Percentiles rank a stretch among this genome's conserved stretches.
These are phyloP conservation scores for Pseudozyma sp. DNA, from an alignment of 1,284 basidiomycete genomes.

Conservation along the genomic window DNA sequence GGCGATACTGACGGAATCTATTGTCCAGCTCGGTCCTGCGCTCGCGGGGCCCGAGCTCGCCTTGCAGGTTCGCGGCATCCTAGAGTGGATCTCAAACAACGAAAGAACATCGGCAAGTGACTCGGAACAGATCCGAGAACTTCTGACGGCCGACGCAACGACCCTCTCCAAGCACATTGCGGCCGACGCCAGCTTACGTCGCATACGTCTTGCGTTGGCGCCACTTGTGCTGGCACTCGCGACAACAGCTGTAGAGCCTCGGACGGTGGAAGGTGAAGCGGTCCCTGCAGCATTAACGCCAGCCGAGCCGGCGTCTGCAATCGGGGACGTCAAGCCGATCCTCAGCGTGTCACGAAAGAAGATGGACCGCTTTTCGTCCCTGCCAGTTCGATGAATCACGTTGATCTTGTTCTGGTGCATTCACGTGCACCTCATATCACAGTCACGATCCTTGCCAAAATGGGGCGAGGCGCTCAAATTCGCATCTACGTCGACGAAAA, in stretches of 20 bases:
- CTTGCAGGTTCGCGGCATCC: constrained; percentile 13
- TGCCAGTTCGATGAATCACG: constrained; percentile 21
- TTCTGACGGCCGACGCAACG: constrained; percentile 18
- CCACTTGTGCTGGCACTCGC: constrained; percentile 28
- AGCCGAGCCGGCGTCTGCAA: constrained; percentile 31
- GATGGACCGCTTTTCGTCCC: constrained; percentile 25
- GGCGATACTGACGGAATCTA: constrained; percentile 25
- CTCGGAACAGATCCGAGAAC: constrained; percentile 8
- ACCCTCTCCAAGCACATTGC: constrained; percentile 13
- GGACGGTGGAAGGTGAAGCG: not conserved
- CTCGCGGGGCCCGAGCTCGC: constrained; percentile 31
- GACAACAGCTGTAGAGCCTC: constrained; percentile 9
- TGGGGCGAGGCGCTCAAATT: too few relatives aligned
- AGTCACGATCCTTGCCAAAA: too few relatives aligned
- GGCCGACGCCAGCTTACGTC: constrained; percentile 12
- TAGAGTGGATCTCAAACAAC: constrained; percentile 3
- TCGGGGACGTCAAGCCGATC: constrained; percentile 19
- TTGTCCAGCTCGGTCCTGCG: constrained; percentile 33
- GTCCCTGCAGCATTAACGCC: constrained; percentile 8
- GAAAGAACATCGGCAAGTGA: constrained; percentile 7
- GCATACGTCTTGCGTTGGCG: constrained; percentile 24
- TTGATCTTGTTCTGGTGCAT: too few relatives aligned
- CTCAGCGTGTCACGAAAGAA: constrained; percentile 19
- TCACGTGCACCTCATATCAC: too few relatives aligned
- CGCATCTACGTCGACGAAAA: too few relatives aligned